Evolutionary conservation across 805 yeast genomes (phyloP), one percentile per base, ranked within the genome.

Genomic region (Kluyveromyces siamensis): DNA sequence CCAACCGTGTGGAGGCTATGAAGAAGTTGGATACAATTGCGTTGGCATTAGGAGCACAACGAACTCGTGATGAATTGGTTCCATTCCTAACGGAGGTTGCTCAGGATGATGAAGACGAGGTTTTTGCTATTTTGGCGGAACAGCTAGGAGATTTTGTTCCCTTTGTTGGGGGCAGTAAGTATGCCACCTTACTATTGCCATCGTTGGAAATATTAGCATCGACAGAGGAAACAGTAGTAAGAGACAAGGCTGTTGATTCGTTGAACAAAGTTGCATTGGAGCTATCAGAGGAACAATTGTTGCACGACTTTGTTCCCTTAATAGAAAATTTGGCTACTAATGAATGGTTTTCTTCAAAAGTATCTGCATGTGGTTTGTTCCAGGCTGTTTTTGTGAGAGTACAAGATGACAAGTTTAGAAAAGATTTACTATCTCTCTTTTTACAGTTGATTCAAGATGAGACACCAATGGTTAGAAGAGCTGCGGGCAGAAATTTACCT

Each of bases 81-180:
- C 97, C 98, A 37, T 93, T 91, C 61, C 75, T 93, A 52, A 87
- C 83, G 56, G 78, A 73, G 47, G 93, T 84, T 25, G 88, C 90
- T 9, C 93, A 87, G 55, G 99, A 93, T 59, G 99, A 95, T 65
- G 99, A 93, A 69, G 99, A 93, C 68, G 99, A 93, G 69, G 96
- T 93, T 7, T 84, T 91, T 68, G 87, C 96, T 1, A 91, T 89
- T 18, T 76, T 95, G 53, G 97, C 97, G 3, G 87, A 84, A 57
- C 91, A 90, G 72, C 71, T 93, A 57, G 96, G 95, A 44, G 78
- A 79, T 49, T 91, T 93, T 65, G 81, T 89, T 36, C 95, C 96
- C 6, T 78, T 81, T 51, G 81, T 93, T 49, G 99, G 99, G 44
- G 99, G 99, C 49, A 57, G 77, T 11, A 74, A 79, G 52, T 74